Percentiles rank a stretch among this genome's conserved stretches.
Conservation (phyloP, 257 asterid species). For the Striga asiatica region DNA sequence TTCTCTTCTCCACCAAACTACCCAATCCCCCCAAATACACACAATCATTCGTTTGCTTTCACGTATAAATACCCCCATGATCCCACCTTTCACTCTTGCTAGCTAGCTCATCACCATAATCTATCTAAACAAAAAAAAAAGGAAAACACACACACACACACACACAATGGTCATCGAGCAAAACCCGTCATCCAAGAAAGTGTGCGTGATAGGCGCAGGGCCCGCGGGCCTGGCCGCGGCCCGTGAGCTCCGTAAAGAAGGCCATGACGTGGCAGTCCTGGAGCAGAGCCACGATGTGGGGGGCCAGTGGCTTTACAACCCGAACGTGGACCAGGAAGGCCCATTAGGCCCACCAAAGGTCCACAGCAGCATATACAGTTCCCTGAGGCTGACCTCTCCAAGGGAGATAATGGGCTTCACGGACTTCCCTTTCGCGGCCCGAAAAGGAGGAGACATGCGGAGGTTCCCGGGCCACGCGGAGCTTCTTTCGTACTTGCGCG, state of each 20-base stretch:
- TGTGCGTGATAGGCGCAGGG: constrained; percentile 78
- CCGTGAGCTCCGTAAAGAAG: constrained; percentile 72
- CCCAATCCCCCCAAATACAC: constrained; percentile 4
- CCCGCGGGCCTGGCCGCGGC: constrained; percentile 78
- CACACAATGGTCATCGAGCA: constrained; percentile 28
- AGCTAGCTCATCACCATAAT: too few species aligned
- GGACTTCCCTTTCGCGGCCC: constrained; percentile 58
- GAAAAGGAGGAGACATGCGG: constrained; percentile 64
- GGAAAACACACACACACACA: not conserved
- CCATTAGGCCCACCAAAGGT: constrained; percentile 42
- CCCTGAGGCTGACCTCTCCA: constrained; percentile 55
- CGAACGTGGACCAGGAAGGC: constrained; percentile 41
- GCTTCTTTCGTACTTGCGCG: constrained; percentile 46
- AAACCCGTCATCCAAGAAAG: constrained; percentile 29
- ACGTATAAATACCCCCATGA: constrained; percentile 17
- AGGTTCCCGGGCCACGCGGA: constrained; percentile 79
- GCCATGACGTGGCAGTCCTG: constrained; percentile 63
- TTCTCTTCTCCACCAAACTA: constrained; percentile 24
- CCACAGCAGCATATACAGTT: constrained; percentile 65
- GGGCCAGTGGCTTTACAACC: constrained; percentile 83
- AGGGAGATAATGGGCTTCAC: constrained; percentile 76
- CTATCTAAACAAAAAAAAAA: not conserved
- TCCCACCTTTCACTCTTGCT: not conserved
- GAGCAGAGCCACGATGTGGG: constrained; percentile 78
- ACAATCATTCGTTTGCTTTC: not conserved